phyloP scores from a whole-genome alignment of 2,329 filamentous ascomycete genomes.

The Aspergillus sp. region DNA sequence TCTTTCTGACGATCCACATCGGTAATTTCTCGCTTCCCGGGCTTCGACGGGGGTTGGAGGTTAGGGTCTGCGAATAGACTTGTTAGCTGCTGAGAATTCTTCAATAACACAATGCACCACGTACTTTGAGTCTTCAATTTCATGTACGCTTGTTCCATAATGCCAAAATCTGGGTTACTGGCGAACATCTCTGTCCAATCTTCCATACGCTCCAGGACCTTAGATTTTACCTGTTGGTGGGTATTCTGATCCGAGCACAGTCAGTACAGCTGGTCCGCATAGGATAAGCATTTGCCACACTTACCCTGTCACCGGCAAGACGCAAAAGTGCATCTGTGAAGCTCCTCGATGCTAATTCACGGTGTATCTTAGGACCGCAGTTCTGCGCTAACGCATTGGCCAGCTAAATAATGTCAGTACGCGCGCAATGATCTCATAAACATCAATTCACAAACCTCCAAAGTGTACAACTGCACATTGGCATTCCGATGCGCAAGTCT shows the following conservation, averaged over 20 bases:
- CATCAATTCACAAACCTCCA: constrained; percentile 60
- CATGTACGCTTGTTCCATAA: constrained; percentile 95
- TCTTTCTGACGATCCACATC: constrained; percentile 89
- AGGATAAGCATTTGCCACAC: constrained; percentile 12
- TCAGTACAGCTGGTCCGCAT: not conserved
- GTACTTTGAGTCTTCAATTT: constrained; percentile 72
- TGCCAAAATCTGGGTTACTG: constrained; percentile 84
- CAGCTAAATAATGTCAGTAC: constrained; percentile 55
- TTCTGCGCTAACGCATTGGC: constrained; percentile 91
- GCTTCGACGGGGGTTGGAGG: constrained; percentile 86
- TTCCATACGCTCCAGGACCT: constrained; percentile 94
- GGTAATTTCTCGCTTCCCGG: constrained; percentile 88
- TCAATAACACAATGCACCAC: constrained; percentile 15
- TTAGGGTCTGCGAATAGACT: constrained; percentile 70
- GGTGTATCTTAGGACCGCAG: constrained; percentile 81
- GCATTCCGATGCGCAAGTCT: constrained; percentile 89
- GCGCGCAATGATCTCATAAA: not conserved
- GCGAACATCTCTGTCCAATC: constrained; percentile 96
- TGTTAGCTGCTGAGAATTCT: constrained; percentile 4
- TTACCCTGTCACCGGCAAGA: constrained; percentile 77
- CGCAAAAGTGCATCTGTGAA: constrained; percentile 93
- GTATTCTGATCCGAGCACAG: constrained; percentile 63
- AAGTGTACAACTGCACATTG: constrained; percentile 92
- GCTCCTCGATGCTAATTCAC: constrained; percentile 83
- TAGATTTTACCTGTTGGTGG: constrained; percentile 92